phyloP scores from a whole-genome alignment of 257 asterid species.

The Nicotiana benthamiana region DNA sequence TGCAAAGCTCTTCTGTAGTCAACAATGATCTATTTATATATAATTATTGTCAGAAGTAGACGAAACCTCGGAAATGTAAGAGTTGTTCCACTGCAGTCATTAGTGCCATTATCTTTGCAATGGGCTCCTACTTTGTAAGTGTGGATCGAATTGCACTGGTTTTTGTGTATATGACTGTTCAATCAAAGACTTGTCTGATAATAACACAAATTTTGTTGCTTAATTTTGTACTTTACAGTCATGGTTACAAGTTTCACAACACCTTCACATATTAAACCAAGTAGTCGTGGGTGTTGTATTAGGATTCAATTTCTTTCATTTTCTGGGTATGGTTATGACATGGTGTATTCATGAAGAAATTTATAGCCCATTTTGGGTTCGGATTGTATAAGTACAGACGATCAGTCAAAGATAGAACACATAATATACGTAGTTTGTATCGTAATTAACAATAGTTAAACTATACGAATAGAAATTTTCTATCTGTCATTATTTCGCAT shows the following conservation, averaged over 20 bases:
- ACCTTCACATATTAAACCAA: conserved; percentile 58
- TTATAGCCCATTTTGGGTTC: too few relatives aligned
- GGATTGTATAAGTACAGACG: too few relatives aligned
- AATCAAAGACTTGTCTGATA: not conserved
- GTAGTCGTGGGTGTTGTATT: conserved; percentile 57
- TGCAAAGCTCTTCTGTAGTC: too few relatives aligned
- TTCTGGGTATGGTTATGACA: conserved; percentile 69
- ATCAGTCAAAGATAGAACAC: too few relatives aligned
- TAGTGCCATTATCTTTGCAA: conserved; percentile 24
- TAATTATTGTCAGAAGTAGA: too few relatives aligned
- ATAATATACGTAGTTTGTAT: too few relatives aligned
- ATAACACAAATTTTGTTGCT: not conserved
- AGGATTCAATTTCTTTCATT: conserved; percentile 37
- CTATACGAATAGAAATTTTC: too few relatives aligned
- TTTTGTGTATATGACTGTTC: not conserved
- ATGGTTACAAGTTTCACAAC: conserved; percentile 74
- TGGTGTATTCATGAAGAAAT: not conserved
- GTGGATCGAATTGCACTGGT: not conserved
- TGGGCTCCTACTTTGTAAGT: conserved; percentile 68
- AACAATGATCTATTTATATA: too few relatives aligned
- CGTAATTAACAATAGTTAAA: too few relatives aligned
- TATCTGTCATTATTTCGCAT: too few relatives aligned
- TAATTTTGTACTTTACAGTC: conserved; percentile 32
- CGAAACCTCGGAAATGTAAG: too few relatives aligned
- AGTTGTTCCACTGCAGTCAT: conserved; percentile 25